These are phyloP conservation scores for Suillus paluster DNA, from an alignment of 768 basidiomycete species.

Conservation along the genomic window DNA sequence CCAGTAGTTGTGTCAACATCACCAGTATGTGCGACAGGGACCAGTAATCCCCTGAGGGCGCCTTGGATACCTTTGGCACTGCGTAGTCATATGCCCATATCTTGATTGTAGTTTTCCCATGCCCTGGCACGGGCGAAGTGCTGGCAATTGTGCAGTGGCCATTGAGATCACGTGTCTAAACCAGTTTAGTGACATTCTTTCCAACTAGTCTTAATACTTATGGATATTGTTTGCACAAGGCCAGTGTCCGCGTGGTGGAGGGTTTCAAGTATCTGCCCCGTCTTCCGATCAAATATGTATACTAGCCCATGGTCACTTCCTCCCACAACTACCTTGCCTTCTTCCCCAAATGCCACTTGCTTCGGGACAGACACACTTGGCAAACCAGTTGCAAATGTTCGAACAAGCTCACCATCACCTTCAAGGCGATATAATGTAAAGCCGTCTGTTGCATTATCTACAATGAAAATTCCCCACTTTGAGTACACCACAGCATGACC, in stretches of 20 bases:
- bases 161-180: neutral
- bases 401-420: neutral
- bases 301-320: conserved; percentile 12
- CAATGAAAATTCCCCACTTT: conserved; percentile 2
- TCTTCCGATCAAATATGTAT: conserved; percentile 12
- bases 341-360: conserved; percentile 16
- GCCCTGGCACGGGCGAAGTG: neutral
- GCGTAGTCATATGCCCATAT: conserved; percentile 9
- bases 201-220: neutral
- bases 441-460: conserved; percentile 13
- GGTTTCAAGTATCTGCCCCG: conserved; percentile 4
- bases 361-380: conserved; percentile 6
- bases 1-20: too few relatives aligned
- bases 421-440: conserved; percentile 14
- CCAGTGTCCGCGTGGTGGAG: neutral
- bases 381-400: conserved; percentile 6
- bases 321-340: conserved; percentile 9
- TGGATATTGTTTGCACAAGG: conserved; percentile 1
- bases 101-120: neutral
- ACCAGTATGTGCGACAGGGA: too few relatives aligned
- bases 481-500: conserved; percentile 9
- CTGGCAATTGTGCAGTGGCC: conserved; percentile 12
- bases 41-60: too few relatives aligned
- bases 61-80: neutral
- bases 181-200: neutral